phyloP scores from a whole-genome alignment of 441 rosid species.

The Hura crepitans region DNA sequence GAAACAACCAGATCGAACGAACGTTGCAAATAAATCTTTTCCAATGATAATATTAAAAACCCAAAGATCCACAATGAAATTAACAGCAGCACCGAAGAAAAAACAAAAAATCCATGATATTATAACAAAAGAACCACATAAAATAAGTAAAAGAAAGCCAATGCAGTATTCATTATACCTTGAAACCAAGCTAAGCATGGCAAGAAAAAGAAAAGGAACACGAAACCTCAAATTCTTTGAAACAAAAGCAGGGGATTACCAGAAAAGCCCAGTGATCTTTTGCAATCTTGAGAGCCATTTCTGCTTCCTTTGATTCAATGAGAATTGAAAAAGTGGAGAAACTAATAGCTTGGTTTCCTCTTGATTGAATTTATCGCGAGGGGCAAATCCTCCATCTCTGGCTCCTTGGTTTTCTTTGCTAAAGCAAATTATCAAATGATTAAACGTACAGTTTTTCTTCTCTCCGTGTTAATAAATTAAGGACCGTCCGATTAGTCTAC shows the following conservation, averaged over 20 bases:
- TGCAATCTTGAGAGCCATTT: slow-evolving; percentile 34
- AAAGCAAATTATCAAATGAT: background rate
- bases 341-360: background rate
- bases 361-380: background rate
- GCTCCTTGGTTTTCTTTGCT: background rate
- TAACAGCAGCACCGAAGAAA: slow-evolving; percentile 5
- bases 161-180: background rate
- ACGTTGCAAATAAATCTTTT: background rate
- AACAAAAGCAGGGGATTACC: slow-evolving; percentile 32
- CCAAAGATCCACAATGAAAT: background rate
- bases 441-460: background rate
- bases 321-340: background rate
- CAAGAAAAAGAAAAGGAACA: background rate
- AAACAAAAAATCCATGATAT: background rate
- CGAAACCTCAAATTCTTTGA: background rate
- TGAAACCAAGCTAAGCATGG: background rate
- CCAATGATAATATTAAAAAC: background rate
- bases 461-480: background rate
- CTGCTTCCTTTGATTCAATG: background rate
- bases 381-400: slow-evolving; percentile 23
- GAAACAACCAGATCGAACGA: background rate
- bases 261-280: slow-evolving; percentile 59
- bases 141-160: background rate
- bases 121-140: background rate
- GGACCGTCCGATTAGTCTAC: background rate